Evolutionary conservation across 164 flowering plant genomes (phyloP).

Genomic region (Dillenia turbinata): DNA sequence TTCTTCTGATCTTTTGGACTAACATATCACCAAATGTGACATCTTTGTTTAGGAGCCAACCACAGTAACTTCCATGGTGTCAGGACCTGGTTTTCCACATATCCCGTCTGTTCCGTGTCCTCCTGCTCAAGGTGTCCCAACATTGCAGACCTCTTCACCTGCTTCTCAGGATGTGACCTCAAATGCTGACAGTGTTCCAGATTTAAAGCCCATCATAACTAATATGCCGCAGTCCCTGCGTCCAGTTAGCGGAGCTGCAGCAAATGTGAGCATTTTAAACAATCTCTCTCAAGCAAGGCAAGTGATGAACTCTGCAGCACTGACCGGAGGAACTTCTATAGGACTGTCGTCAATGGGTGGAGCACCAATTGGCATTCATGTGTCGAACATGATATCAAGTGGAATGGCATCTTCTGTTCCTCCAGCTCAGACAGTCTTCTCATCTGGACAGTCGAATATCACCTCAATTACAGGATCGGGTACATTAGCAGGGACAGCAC

Average conservation of each 20-base stretch:
- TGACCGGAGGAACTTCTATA: slow-evolving; percentile 60
- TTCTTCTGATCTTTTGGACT: neutral
- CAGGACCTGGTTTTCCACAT: slow-evolving; percentile 58
- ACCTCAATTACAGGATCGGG: slow-evolving; percentile 58
- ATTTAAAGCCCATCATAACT: slow-evolving; percentile 65
- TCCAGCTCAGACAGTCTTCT: slow-evolving; percentile 54
- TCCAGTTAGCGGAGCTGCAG: slow-evolving; percentile 61
- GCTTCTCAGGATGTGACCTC: slow-evolving; percentile 67
- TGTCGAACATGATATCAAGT: slow-evolving; percentile 90
- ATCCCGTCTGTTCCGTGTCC: slow-evolving; percentile 53
- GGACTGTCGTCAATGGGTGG: slow-evolving; percentile 69
- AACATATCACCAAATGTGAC: neutral
- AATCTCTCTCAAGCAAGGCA: slow-evolving; percentile 80
- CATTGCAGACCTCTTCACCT: slow-evolving; percentile 69
- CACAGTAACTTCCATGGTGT: slow-evolving; percentile 50
- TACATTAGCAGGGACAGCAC: slow-evolving; percentile 47
- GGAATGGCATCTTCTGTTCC: slow-evolving; percentile 78
- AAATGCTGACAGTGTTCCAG: slow-evolving; percentile 47
- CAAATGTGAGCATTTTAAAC: slow-evolving; percentile 80
- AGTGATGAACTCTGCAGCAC: slow-evolving; percentile 57
- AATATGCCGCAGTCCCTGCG: slow-evolving; percentile 50
- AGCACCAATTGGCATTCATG: slow-evolving; percentile 69
- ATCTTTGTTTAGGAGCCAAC: slow-evolving; percentile 64
- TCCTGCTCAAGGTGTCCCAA: slow-evolving; percentile 53
- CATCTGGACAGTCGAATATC: slow-evolving; percentile 60